These are phyloP conservation scores for Clavispora santaluciae DNA, from an alignment of 805 yeast species.

Conservation along the genomic window DNA sequence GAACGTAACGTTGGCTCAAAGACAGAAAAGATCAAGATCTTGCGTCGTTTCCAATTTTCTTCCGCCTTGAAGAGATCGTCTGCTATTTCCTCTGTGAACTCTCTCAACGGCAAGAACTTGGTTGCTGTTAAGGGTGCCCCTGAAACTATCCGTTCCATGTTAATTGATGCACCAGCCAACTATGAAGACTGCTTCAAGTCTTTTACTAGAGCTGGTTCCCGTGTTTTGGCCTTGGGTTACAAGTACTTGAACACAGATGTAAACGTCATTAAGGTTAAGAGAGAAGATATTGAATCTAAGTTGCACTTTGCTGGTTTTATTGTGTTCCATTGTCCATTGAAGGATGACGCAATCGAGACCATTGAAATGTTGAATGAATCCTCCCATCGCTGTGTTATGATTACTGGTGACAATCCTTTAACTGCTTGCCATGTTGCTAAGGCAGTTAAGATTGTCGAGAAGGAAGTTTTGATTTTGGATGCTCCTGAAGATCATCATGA, in stretches of 20 bases:
- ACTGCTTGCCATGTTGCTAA: conserved; percentile 98
- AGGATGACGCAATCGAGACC: conserved; percentile 86
- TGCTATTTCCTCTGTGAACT: conserved; percentile 60
- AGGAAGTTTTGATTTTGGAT: conserved; percentile 82
- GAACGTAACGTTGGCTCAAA: conserved; percentile 36
- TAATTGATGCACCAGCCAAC: conserved; percentile 61
- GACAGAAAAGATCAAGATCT: conserved; percentile 55
- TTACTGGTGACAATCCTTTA: conserved; percentile 97
- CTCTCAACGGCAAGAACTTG: conserved; percentile 44
- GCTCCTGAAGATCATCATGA: conserved; percentile 68
- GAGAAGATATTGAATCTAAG: conserved; percentile 72
- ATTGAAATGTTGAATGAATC: conserved; percentile 91
- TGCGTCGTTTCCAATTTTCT: conserved; percentile 95
- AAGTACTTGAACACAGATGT: conserved; percentile 57
- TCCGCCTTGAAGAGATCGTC: conserved; percentile 94
- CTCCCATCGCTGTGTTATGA: conserved; percentile 93
- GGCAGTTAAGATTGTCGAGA: conserved; percentile 82
- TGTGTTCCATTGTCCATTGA: conserved; percentile 96
- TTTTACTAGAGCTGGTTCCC: conserved; percentile 91
- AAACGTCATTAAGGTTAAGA: conserved; percentile 50
- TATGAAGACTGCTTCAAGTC: conserved; percentile 85
- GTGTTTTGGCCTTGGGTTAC: conserved; percentile 93
- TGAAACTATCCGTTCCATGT: conserved; percentile 82
- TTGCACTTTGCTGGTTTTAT: conserved; percentile 86
- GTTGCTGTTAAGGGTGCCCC: conserved; percentile 98